Base-by-base conservation (phyloP, 169 alveolate species). In the Neospora caninum region DNA sequence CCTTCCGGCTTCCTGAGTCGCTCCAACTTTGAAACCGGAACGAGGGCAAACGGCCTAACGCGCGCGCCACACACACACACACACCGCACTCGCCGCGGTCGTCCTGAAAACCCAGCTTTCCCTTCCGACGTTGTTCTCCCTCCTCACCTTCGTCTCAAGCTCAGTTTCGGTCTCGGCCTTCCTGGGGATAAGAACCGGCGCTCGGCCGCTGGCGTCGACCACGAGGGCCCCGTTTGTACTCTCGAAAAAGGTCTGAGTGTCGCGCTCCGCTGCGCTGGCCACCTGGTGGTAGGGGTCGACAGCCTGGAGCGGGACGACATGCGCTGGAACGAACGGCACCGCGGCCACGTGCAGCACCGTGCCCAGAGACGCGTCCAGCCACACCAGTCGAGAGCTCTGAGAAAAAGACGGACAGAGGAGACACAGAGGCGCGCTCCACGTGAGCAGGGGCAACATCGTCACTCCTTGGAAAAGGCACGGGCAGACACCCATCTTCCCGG, bases 341-440 rank as follows among this genome's bases (percentile, higher is more conserved):
- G 20, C 69, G 39, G 64, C 88, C 91, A 27, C 80, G 80, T 91
- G 91, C 94, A 39, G 82, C 43, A 80, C 67, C 67, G 43, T 41
- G 22, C 94, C 94, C 41, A 36, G 36, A 42, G 89, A 64, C 38
- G 84, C 89, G 82, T 91, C 94, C 39, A 91, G 70, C 94, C 94
- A 91, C 49, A 91, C 54, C 83, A 91, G 94, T 70, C 73, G 89
- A 34, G 94, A 78, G 70, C 13, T 80, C 94, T 91, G 94, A 54
- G 45, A 53, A 31, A 80, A 80, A 0, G 20, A 80, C 22, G 29
- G 83, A 31, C 20, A 0, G 18, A 70, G 39, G 34, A 70, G 25
- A 70, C 34, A 70, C 83, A 31, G 20, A 31, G 0, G 42, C 73
- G 27, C 18, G 73, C 83, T 70, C 58, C 58, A 49, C 9, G 18